phyloP scores from a whole-genome alignment of 1,284 basidiomycete genomes.

The Takashimella koratensis region DNA sequence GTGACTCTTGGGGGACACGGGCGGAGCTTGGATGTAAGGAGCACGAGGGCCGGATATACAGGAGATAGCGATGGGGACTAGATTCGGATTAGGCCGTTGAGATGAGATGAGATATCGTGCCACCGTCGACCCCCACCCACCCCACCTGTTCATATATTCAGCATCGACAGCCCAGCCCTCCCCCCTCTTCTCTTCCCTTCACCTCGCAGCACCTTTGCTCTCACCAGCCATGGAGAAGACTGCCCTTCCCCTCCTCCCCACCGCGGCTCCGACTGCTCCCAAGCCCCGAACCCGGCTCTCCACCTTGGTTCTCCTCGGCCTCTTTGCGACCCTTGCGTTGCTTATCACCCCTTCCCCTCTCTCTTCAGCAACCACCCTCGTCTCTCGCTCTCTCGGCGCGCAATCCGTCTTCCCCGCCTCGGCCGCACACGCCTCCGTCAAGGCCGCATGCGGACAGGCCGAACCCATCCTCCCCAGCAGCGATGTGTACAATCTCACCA shows the following conservation, averaged over 20 bases:
- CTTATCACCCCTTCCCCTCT: constrained; percentile 1
- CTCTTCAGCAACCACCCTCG: background rate
- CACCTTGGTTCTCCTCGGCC: constrained; percentile 4
- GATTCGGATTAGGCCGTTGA: too few relatives aligned
- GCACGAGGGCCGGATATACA: background rate
- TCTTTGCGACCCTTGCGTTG: constrained; percentile 11
- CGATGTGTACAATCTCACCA: constrained; percentile 15
- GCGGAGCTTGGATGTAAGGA: constrained; percentile 1
- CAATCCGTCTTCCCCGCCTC: constrained; percentile 1
- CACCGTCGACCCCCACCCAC: too few relatives aligned
- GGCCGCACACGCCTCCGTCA: background rate
- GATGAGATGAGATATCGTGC: too few relatives aligned
- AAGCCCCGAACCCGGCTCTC: background rate
- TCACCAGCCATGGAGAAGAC: background rate
- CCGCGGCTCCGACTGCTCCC: background rate
- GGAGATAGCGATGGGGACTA: too few relatives aligned
- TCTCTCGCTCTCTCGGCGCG: background rate
- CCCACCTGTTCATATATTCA: too few relatives aligned
- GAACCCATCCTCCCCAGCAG: constrained; percentile 17
- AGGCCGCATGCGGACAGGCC: constrained; percentile 21
- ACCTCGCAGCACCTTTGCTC: background rate
- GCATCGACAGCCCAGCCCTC: background rate
- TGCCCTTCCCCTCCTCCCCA: background rate
- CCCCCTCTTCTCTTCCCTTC: background rate
- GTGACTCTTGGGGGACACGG: too few relatives aligned